Percentiles rank a stretch among this genome's conserved stretches.
Evolutionary conservation across 2,329 filamentous ascomycete genomes (phyloP).

Genomic region (Aureobasidium leucospermi): DNA sequence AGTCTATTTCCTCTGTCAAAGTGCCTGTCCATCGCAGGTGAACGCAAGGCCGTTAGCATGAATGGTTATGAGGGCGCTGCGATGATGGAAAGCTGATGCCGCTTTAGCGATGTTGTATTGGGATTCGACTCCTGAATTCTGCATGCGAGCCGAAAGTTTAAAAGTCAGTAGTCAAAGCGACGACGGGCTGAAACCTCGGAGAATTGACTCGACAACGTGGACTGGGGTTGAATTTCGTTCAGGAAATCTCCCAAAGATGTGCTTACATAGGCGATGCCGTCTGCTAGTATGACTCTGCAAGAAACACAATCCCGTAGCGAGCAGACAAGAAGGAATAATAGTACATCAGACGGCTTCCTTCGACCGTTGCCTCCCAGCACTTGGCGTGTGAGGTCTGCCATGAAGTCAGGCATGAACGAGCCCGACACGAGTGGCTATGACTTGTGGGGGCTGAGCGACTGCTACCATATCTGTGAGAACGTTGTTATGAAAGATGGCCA

Average conservation of each 20-base stretch:
- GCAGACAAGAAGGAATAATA: neutral
- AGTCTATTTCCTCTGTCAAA: neutral
- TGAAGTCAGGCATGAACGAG: neutral
- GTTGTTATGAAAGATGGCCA: neutral
- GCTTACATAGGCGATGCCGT: neutral
- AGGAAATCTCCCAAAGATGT: neutral
- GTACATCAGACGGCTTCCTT: neutral
- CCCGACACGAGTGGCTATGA: neutral
- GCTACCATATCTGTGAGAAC: conserved; percentile 1
- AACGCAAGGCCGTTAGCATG: neutral
- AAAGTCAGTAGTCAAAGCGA: neutral
- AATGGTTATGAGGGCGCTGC: neutral
- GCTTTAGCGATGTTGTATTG: neutral
- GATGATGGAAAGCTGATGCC: neutral
- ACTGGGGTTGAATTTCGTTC: neutral
- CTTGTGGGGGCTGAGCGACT: conserved; percentile 1
- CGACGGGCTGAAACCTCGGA: neutral
- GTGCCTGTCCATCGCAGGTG: neutral
- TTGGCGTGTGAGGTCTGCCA: neutral
- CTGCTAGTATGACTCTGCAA: neutral
- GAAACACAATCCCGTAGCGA: neutral
- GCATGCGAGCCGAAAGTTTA: conserved; percentile 2
- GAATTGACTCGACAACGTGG: neutral
- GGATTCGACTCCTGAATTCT: conserved; percentile 3
- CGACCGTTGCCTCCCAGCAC: neutral